A percentile compares a stretch with the other conserved stretches of the same genome.
phyloP scores from a whole-genome alignment of 495 filamentous ascomycete species.

The Parathielavia hyrcaniae region DNA sequence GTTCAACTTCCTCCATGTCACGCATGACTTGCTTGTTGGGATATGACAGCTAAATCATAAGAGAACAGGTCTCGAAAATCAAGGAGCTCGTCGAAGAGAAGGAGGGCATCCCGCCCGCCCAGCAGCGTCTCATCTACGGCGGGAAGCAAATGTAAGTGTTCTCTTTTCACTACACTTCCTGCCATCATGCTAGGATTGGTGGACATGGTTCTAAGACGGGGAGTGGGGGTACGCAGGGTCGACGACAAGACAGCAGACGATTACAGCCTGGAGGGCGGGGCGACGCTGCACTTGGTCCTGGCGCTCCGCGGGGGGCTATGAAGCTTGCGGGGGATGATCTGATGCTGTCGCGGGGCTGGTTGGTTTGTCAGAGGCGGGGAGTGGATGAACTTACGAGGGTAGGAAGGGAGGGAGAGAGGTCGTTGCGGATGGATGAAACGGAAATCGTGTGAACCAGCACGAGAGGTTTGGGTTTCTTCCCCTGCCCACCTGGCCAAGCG shows the following conservation, averaged over 20 bases:
- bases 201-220: not conserved
- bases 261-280: slow-evolving; percentile 85
- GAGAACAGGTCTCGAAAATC: slow-evolving; percentile 72
- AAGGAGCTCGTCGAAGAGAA: slow-evolving; percentile 99
- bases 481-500: too few species aligned
- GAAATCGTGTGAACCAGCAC: not conserved
- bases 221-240: slow-evolving; percentile 55
- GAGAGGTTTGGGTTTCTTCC: too few species aligned
- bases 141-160: slow-evolving; percentile 88
- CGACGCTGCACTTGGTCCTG: slow-evolving; percentile 90
- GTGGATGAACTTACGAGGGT: not conserved
- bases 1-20: too few species aligned
- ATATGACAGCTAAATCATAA: not conserved
- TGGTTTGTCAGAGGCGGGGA: not conserved
- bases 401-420: too few species aligned
- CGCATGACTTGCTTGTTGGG: not conserved
- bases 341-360: not conserved
- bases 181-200: not conserved
- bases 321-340: not conserved
- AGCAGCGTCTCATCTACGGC: slow-evolving; percentile 91
- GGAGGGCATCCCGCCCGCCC: slow-evolving; percentile 94
- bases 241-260: slow-evolving; percentile 84
- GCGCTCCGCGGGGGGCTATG: slow-evolving; percentile 72
- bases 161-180: not conserved
- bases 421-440: not conserved